Evolutionary conservation across 306 rosid species (phyloP).

Genomic region (Clitoria ternatea): DNA sequence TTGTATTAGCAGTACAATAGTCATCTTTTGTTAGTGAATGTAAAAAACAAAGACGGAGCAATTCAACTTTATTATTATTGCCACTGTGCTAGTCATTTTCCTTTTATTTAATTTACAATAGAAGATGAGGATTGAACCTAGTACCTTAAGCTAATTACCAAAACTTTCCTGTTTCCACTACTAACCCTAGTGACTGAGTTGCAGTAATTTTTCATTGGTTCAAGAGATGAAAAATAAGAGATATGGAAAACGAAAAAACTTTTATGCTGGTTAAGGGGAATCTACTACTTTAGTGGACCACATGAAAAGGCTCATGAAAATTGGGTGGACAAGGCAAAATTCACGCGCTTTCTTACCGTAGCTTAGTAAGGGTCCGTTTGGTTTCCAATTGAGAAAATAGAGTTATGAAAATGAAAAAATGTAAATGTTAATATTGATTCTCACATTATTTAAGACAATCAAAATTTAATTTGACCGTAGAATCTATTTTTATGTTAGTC

Average conservation of each 20-base stretch:
- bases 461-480: too few relatives aligned
- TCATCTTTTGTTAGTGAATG: slow-evolving; percentile 18
- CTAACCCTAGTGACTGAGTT: too few relatives aligned
- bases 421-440: too few relatives aligned
- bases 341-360: not conserved
- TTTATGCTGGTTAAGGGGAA: not conserved
- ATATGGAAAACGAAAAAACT: not conserved
- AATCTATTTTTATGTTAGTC: too few relatives aligned
- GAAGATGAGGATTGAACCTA: too few relatives aligned
- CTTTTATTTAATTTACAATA: too few relatives aligned
- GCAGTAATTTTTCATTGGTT: not conserved
- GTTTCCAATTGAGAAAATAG: too few relatives aligned
- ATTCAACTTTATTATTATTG: slow-evolving; percentile 20
- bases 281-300: not conserved
- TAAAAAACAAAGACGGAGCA: slow-evolving; percentile 6
- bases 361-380: too few relatives aligned
- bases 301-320: not conserved
- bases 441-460: too few relatives aligned
- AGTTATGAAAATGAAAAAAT: too few relatives aligned
- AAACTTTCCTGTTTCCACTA: too few relatives aligned
- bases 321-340: not conserved
- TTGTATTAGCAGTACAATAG: slow-evolving; percentile 22
- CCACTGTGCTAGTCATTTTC: not conserved
- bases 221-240: not conserved
- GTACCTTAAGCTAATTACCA: too few relatives aligned